phyloP scores from a whole-genome alignment of 1,284 basidiomycete species.

The Fomitiporia mediterranea region DNA sequence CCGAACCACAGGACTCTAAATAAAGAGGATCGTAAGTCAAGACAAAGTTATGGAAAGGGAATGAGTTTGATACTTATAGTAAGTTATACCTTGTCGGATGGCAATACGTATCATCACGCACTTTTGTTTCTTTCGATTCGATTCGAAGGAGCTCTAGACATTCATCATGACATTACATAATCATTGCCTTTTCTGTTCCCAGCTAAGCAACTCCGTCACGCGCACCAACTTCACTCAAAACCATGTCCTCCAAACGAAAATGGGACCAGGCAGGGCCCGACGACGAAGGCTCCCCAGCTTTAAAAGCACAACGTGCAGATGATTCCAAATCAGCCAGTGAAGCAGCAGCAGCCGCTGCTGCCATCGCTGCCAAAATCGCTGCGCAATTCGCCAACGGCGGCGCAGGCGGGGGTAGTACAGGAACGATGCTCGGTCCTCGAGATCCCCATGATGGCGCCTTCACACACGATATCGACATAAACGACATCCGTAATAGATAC shows the following conservation, averaged over 20 bases:
- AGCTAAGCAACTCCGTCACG: too few species aligned
- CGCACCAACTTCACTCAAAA: neutral
- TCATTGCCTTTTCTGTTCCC: too few species aligned
- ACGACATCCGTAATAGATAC: conserved; percentile 95
- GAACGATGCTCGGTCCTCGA: conserved; percentile 45
- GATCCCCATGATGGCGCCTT: conserved; percentile 81
- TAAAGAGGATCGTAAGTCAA: too few species aligned
- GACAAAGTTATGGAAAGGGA: too few species aligned
- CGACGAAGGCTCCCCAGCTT: conserved; percentile 36
- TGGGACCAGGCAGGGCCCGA: conserved; percentile 63
- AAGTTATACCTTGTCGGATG: too few species aligned
- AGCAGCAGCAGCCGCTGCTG: conserved; percentile 76
- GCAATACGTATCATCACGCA: too few species aligned
- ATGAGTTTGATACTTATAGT: too few species aligned
- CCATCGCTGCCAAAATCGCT: conserved; percentile 90
- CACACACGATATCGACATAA: conserved; percentile 93
- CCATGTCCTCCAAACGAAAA: conserved; percentile 63
- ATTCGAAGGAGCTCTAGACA: too few species aligned
- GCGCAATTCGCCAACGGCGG: conserved; percentile 64
- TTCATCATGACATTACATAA: too few species aligned
- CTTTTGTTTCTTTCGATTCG: too few species aligned
- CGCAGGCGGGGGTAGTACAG: conserved; percentile 29
- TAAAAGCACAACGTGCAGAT: conserved; percentile 48
- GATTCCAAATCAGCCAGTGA: conserved; percentile 64
- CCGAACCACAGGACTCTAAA: too few species aligned